Evolutionary conservation across 306 rosid species (phyloP).

Genomic region (Betula pendula): DNA sequence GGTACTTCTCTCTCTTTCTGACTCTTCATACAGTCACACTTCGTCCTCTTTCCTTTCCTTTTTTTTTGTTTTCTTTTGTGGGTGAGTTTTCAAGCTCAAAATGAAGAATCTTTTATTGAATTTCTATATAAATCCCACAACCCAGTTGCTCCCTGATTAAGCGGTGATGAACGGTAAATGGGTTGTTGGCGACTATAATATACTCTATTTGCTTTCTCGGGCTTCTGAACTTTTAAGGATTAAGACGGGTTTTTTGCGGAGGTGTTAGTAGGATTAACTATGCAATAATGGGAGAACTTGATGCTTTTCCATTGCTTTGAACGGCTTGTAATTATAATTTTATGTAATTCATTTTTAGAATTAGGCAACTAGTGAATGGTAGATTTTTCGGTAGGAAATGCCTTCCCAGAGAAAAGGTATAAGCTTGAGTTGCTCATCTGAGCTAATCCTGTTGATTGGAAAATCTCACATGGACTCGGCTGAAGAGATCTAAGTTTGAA

Average conservation of each 20-base stretch:
- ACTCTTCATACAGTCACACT: too few species aligned
- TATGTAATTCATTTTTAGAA: not conserved
- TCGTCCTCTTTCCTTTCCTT: not conserved
- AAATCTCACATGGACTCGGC: not conserved
- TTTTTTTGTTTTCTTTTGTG: not conserved
- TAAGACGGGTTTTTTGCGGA: not conserved
- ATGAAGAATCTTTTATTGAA: not conserved
- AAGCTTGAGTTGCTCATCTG: not conserved
- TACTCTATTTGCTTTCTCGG: not conserved
- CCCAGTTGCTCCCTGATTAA: not conserved
- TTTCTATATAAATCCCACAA: not conserved
- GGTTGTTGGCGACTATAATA: not conserved
- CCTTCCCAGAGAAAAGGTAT: not conserved
- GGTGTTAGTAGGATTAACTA: not conserved
- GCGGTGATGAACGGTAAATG: not conserved
- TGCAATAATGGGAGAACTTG: not conserved
- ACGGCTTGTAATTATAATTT: conserved; percentile 6
- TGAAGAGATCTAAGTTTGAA: not conserved
- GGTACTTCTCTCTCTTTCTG: conserved; percentile 30
- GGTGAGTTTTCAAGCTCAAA: not conserved
- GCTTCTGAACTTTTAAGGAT: not conserved
- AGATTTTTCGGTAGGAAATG: not conserved
- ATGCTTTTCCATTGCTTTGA: conserved; percentile 7
- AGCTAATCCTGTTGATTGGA: not conserved
- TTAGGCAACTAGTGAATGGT: not conserved